A percentile compares a stretch with the other conserved stretches of the same genome.
Evolutionary conservation across 148 eudicot species (phyloP).

Genomic region (Fagopyrum homotropicum): DNA sequence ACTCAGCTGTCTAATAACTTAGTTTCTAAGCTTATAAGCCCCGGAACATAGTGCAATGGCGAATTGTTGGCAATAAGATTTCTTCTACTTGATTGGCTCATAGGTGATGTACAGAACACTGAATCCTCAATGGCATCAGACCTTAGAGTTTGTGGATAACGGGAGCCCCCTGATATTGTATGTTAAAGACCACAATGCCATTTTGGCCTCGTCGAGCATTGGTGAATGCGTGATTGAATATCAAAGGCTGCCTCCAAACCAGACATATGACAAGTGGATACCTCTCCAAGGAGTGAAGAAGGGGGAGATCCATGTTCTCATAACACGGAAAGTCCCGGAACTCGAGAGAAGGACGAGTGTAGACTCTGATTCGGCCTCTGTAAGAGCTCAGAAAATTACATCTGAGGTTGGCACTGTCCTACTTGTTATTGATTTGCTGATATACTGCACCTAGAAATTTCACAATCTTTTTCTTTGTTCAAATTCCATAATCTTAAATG

Average conservation of each 20-base stretch:
- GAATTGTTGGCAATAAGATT: not conserved
- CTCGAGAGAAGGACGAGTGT: conserved; percentile 40
- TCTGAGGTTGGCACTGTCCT: conserved; percentile 41
- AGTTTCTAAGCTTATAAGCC: too few species aligned
- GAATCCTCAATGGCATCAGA: conserved; percentile 82
- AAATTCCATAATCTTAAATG: too few species aligned
- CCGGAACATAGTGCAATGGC: too few species aligned
- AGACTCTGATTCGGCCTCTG: conserved; percentile 47
- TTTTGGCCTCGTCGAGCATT: conserved; percentile 67
- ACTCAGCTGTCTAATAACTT: too few species aligned
- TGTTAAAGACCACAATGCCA: conserved; percentile 80
- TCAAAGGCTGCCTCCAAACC: conserved; percentile 71
- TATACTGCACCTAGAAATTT: not conserved
- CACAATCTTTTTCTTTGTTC: not conserved
- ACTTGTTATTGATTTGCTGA: not conserved
- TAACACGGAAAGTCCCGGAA: conserved; percentile 66
- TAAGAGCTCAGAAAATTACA: conserved; percentile 49
- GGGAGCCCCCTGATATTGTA: conserved; percentile 68
- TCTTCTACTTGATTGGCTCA: conserved; percentile 10
- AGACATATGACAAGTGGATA: conserved; percentile 79
- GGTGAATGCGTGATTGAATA: conserved; percentile 89
- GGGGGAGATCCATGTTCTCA: conserved; percentile 85
- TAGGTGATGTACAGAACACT: conserved; percentile 76
- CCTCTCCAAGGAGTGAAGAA: conserved; percentile 88
- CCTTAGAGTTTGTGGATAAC: conserved; percentile 76